Conservation (phyloP, 225 moss, liverwort and hornwort genomes). For the Physcomitrium patens region DNA sequence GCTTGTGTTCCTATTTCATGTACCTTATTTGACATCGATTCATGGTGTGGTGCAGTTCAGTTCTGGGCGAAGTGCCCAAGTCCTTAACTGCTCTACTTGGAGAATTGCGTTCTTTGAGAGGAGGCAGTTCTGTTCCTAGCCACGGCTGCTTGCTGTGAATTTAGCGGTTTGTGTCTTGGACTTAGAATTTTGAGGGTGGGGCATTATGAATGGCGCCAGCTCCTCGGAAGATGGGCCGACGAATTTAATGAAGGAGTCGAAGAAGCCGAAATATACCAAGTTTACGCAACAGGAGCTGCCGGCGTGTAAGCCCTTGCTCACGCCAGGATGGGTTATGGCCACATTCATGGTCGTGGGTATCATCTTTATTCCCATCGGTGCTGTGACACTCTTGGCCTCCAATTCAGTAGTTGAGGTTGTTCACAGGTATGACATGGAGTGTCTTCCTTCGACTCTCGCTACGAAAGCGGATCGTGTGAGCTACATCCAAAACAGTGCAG, state of each 20-base stretch:
- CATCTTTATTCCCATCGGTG: slow-evolving; percentile 90
- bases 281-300: slow-evolving; percentile 99
- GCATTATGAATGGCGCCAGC: slow-evolving; percentile 81
- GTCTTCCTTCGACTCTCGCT: slow-evolving; percentile 27
- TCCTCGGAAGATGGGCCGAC: slow-evolving; percentile 63
- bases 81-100: too few relatives aligned
- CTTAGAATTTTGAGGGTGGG: not conserved
- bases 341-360: slow-evolving; percentile 84
- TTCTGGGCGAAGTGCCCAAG: too few relatives aligned
- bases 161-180: not conserved
- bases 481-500: slow-evolving; percentile 33
- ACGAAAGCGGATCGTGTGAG: slow-evolving; percentile 56
- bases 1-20: too few relatives aligned
- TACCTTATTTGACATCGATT: too few relatives aligned
- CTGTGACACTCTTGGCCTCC: slow-evolving; percentile 75
- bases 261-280: slow-evolving; percentile 87
- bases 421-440: slow-evolving; percentile 69
- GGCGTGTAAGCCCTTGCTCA: slow-evolving; percentile 94
- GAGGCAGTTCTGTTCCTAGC: too few relatives aligned
- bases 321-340: slow-evolving; percentile 93
- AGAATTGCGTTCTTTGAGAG: too few relatives aligned
- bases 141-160: not conserved
- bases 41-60: too few relatives aligned
- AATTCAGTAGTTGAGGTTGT: slow-evolving; percentile 86
- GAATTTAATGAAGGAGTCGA: slow-evolving; percentile 70